These are phyloP conservation scores for Botrytis porri DNA, from an alignment of 2,329 filamentous ascomycete species.

Conservation along the genomic window DNA sequence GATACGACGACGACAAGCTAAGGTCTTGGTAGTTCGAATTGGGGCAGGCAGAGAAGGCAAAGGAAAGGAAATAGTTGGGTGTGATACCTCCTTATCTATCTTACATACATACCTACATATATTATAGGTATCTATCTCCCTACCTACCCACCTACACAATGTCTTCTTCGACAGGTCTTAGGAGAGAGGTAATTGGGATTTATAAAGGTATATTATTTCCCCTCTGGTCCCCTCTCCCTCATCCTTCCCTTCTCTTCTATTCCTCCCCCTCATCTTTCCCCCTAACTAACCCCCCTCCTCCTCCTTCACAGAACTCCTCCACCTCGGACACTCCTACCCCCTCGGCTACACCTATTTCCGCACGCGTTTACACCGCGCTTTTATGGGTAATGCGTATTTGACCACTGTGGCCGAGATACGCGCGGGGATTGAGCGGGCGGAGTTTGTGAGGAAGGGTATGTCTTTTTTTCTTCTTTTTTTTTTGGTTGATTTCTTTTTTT, in stretches of 20 bases:
- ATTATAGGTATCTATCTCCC: too few relatives aligned
- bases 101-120: too few relatives aligned
- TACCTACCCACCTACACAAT: too few relatives aligned
- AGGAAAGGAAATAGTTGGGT: too few relatives aligned
- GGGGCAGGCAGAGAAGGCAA: too few relatives aligned
- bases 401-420: constrained; percentile 72
- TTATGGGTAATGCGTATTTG: constrained; percentile 69
- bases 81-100: too few relatives aligned
- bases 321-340: constrained; percentile 82
- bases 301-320: constrained; percentile 72
- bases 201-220: neutral
- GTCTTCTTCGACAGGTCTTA: neutral
- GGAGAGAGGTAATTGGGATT: neutral
- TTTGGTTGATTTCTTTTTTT: too few relatives aligned
- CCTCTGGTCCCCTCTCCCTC: too few relatives aligned
- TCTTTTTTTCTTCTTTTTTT: neutral
- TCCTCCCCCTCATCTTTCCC: neutral
- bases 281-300: neutral
- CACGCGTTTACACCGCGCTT: constrained; percentile 77
- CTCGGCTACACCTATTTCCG: constrained; percentile 81
- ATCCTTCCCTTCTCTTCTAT: too few relatives aligned
- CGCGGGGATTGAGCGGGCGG: constrained; percentile 70
- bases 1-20: too few relatives aligned
- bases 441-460: constrained; percentile 87
- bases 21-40: too few relatives aligned